Percentiles rank a stretch among this genome's conserved stretches.
Conservation (phyloP, 75 land plant genomes). For the Pinus taeda region DNA sequence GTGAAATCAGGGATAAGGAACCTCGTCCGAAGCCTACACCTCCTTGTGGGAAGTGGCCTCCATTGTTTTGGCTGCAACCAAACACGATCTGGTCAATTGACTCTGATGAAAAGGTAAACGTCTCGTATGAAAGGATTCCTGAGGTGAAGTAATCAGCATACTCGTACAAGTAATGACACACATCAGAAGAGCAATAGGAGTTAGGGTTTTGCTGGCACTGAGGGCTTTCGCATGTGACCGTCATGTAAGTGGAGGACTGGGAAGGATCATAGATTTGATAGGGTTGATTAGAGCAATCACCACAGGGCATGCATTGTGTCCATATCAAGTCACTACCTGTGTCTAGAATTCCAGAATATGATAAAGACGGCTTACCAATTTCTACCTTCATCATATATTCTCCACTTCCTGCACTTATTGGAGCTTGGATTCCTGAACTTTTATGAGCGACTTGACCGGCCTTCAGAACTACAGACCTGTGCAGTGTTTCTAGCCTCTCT, state of each 20-base stretch:
- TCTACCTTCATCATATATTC: not conserved
- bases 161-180: no score
- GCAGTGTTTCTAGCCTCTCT: no score
- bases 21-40: conserved; percentile 2
- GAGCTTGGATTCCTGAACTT: no score
- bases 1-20: not conserved
- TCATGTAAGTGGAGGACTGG: not conserved
- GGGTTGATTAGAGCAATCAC: not conserved
- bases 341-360: not conserved
- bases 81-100: conserved; percentile 9
- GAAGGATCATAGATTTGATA: not conserved
- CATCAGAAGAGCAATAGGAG: no score
- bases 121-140: conserved; percentile 14
- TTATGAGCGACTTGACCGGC: no score
- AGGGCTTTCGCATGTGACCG: not conserved
- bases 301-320: not conserved
- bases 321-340: not conserved
- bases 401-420: not conserved
- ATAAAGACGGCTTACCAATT: not conserved
- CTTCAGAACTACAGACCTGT: no score
- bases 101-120: not conserved
- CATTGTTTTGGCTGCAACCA: conserved; percentile 20
- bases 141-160: conserved; percentile 26
- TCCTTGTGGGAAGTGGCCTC: not conserved
- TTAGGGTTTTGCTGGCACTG: not conserved